phyloP scores from a whole-genome alignment of 352 stramenopile species.

The Pythium brachiatum region DNA sequence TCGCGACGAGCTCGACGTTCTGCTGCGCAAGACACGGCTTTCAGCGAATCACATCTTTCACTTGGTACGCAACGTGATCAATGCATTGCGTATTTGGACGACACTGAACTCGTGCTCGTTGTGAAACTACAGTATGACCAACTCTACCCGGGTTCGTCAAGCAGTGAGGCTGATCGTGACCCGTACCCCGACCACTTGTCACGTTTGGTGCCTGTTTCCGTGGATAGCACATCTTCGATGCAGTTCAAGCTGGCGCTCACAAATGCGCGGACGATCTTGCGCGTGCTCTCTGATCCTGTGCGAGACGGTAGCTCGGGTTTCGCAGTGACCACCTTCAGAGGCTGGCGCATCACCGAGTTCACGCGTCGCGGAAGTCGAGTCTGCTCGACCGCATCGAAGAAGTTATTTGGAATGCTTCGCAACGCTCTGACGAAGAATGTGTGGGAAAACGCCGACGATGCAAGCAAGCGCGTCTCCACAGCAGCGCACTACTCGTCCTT shows the following conservation, averaged over 20 bases:
- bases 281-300: neutral
- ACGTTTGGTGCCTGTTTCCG: neutral
- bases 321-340: slow-evolving; percentile 8
- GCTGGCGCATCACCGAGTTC: slow-evolving; percentile 19
- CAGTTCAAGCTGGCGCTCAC: slow-evolving; percentile 12
- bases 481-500: slow-evolving; percentile 10
- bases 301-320: neutral
- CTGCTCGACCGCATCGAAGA: slow-evolving; percentile 11
- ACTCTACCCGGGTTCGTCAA: neutral
- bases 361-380: slow-evolving; percentile 5
- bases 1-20: neutral
- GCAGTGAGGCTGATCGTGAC: neutral
- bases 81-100: neutral
- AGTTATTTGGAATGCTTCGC: neutral
- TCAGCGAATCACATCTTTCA: slow-evolving; percentile 1
- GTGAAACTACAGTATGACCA: slow-evolving; percentile 1
- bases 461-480: slow-evolving; percentile 7
- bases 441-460: slow-evolving; percentile 17
- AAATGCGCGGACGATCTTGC: slow-evolving; percentile 5
- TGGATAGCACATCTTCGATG: neutral
- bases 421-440: slow-evolving; percentile 1
- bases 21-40: slow-evolving; percentile 4
- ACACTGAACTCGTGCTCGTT: neutral
- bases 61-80: slow-evolving; percentile 5
- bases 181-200: neutral